Conservation (phyloP, 345 rosid species). For the Lumnitzera racemosa region DNA sequence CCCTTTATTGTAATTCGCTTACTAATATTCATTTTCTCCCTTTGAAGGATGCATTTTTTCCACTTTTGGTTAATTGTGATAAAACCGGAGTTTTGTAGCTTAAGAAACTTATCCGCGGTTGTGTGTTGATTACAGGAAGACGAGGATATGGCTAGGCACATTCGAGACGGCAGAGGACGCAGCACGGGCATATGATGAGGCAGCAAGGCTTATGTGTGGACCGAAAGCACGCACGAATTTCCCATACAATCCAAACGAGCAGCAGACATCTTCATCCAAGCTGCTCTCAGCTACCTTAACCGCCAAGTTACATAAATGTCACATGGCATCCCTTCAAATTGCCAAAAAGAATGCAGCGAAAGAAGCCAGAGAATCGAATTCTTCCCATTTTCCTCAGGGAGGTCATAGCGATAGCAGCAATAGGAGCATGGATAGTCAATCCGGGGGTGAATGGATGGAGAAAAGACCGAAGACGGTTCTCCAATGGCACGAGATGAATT, state of each 20-base stretch:
- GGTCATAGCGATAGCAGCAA: not conserved
- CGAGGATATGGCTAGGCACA: conserved; percentile 76
- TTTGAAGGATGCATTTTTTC: too few relatives aligned
- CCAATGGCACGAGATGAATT: conserved; percentile 22
- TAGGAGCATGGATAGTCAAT: conserved; percentile 1
- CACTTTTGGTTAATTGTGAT: too few relatives aligned
- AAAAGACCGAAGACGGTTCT: conserved; percentile 4
- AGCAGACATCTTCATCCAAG: conserved; percentile 43
- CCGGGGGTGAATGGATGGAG: conserved; percentile 6
- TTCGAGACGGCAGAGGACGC: conserved; percentile 80
- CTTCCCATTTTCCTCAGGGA: not conserved
- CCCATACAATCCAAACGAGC: conserved; percentile 42
- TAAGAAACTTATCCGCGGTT: too few relatives aligned
- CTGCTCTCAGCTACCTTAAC: conserved; percentile 62
- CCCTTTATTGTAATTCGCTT: conserved; percentile 42
- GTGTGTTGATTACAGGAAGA: conserved; percentile 40
- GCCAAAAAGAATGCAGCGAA: conserved; percentile 27
- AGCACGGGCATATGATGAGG: conserved; percentile 73
- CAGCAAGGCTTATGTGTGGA: conserved; percentile 71
- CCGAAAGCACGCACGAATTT: conserved; percentile 60
- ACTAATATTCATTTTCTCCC: not conserved
- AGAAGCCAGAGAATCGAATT: conserved; percentile 13
- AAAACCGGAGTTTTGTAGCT: not conserved
- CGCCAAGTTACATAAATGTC: conserved; percentile 61
- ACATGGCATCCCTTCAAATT: conserved; percentile 45